Evolutionary conservation across 176 grass and related monocot genomes (phyloP), one percentile per base, ranked within the genome.

Genomic region (Oryza glumipatula): DNA sequence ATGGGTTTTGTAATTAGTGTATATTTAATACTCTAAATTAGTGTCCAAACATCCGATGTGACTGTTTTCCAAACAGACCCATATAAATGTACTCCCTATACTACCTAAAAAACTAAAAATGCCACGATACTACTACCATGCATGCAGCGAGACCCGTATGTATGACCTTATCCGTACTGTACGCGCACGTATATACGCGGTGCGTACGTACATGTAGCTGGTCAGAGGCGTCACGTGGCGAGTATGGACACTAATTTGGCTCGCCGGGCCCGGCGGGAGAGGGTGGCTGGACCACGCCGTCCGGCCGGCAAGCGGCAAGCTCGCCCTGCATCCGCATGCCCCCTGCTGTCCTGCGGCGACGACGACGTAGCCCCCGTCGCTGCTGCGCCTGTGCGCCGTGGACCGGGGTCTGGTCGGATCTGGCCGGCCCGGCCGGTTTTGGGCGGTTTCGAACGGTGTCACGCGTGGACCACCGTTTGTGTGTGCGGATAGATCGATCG

Each of bases 381-480:
- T 87, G 58, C 8, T 87, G 58, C 8, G n/a, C 54, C 54, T 58
- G 80, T 79, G 88, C 80, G 68, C 84, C 84, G 88, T 90, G 88
- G 84, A 90, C 88, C 84, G 88, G 80, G 80, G 74, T 90, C 88
- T 83, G 88, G 84, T 86, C 84, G 88, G 88, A 90, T 87, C 88
- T 83, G 84, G n/a, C 88, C 79, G 84, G 58, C 58, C 58, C 58
- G 58, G 88, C 79, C 61, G 36, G 3, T 76, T 85, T 80, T 36
- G 68, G 56, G 70, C 41, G 46, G 12, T 33, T 78, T 80, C 85
- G n/a, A 19, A 22, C 72, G 65, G 35, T 23, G 28, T 28, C 26
- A 4, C 3, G 46, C 56, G 2, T 63, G 58, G 58, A 63, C 58
- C 58, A 63, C 19, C n/a, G 41, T 19, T 70, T 36, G n/a, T 51